Percentiles rank a stretch among this genome's conserved stretches.
Evolutionary conservation across 768 basidiomycete species (phyloP).

Genomic region (Leccinum longicurvipes): DNA sequence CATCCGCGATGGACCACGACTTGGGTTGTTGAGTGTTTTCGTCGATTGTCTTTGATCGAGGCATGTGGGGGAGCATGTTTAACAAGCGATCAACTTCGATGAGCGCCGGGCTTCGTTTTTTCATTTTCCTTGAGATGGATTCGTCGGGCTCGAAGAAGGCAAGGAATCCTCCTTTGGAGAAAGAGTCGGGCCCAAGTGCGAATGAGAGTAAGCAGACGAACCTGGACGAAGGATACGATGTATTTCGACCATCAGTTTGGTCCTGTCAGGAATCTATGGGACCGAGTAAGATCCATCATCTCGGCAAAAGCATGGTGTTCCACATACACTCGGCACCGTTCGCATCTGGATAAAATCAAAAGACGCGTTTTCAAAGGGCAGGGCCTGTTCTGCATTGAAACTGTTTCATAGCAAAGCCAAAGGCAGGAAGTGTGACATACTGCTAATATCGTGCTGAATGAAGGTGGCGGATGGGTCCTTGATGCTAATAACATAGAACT

Average conservation of each 20-base stretch:
- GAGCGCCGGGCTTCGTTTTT: background rate
- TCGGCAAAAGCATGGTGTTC: background rate
- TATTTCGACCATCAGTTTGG: background rate
- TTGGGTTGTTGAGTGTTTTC: background rate
- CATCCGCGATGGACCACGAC: slow-evolving; percentile 2
- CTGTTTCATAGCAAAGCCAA: background rate
- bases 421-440: background rate
- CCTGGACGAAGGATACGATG: slow-evolving; percentile 5
- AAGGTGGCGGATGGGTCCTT: background rate
- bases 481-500: background rate
- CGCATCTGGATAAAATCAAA: slow-evolving; percentile 12
- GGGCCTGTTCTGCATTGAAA: background rate
- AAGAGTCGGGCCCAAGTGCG: background rate
- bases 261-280: slow-evolving; percentile 2
- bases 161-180: slow-evolving; percentile 1
- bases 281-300: background rate
- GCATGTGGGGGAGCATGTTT: slow-evolving; percentile 2
- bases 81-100: slow-evolving; percentile 4
- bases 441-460: slow-evolving; percentile 1
- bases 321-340: slow-evolving; percentile 5
- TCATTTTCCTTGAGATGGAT: background rate
- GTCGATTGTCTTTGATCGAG: background rate
- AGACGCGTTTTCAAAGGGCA: slow-evolving; percentile 9
- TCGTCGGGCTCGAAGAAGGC: slow-evolving; percentile 3
- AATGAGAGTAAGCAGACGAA: background rate